These are phyloP conservation scores for Setaria viridis DNA, from an alignment of 202 grass and related monocot genomes.

Conservation along the genomic window DNA sequence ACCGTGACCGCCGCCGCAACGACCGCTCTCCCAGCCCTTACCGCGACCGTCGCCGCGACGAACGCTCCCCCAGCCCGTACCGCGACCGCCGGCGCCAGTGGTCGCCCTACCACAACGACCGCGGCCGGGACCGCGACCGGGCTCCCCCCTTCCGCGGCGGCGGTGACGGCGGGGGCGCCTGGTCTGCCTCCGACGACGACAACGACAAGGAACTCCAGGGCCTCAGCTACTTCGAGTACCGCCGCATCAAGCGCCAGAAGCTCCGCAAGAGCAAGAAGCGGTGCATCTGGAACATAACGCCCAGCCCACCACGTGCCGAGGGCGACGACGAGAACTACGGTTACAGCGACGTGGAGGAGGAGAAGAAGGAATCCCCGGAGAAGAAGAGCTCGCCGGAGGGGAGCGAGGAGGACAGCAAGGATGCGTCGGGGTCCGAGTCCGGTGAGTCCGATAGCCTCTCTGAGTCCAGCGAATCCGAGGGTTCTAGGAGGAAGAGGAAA, in stretches of 20 bases:
- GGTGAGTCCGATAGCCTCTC: conserved; percentile 54
- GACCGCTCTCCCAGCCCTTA: conserved; percentile 44
- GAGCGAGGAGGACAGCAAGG: conserved; percentile 50
- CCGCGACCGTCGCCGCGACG: neutral
- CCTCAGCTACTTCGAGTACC: conserved; percentile 81
- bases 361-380: conserved; percentile 44
- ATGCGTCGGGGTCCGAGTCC: conserved; percentile 39
- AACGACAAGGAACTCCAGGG: conserved; percentile 77
- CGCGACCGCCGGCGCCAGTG: conserved; percentile 57
- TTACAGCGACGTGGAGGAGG: conserved; percentile 57
- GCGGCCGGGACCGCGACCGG: conserved; percentile 39
- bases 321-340: conserved; percentile 45
- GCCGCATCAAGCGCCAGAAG: conserved; percentile 84
- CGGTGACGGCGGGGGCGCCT: conserved; percentile 17
- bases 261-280: conserved; percentile 70
- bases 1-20: conserved; percentile 42
- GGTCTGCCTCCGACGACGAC: conserved; percentile 52
- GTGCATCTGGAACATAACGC: conserved; percentile 81
- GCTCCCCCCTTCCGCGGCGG: conserved; percentile 20
- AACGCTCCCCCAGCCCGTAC: conserved; percentile 42
- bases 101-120: conserved; percentile 57
- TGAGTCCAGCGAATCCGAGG: conserved; percentile 55
- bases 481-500: conserved; percentile 53
- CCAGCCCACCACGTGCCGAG: conserved; percentile 69
- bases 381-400: conserved; percentile 40